These are phyloP conservation scores for Pleurotus tuber-regium DNA, from an alignment of 768 basidiomycete species.

Conservation along the genomic window DNA sequence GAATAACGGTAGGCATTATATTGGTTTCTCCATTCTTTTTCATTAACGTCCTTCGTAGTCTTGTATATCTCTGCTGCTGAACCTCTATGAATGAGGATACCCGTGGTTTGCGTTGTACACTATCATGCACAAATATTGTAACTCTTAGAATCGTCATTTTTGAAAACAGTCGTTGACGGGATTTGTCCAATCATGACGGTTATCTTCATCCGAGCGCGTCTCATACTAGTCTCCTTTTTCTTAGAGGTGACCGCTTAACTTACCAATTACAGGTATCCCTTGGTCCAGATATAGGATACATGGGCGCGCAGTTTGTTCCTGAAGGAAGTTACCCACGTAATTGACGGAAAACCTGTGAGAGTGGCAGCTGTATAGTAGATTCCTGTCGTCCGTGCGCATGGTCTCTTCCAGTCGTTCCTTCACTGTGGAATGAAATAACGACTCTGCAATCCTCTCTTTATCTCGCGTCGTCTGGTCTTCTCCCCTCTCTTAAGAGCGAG, in stretches of 20 bases:
- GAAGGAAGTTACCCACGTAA: slow-evolving; percentile 3
- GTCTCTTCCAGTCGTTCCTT: neutral
- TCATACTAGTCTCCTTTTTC: too few relatives aligned
- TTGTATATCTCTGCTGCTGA: slow-evolving; percentile 80
- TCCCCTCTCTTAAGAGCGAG: neutral
- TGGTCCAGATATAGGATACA: neutral
- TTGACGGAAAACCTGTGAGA: slow-evolving; percentile 5
- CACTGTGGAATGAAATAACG: neutral
- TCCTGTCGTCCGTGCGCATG: neutral
- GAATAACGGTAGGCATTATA: slow-evolving; percentile 68
- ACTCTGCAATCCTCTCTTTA: too few relatives aligned
- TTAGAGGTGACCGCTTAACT: too few relatives aligned
- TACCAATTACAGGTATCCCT: neutral
- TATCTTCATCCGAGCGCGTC: too few relatives aligned
- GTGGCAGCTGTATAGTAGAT: neutral
- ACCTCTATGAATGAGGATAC: slow-evolving; percentile 33
- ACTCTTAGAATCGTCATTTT: too few relatives aligned
- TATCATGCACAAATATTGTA: neutral
- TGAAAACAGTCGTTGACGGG: neutral
- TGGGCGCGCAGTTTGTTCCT: neutral
- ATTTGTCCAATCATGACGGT: neutral
- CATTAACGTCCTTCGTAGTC: slow-evolving; percentile 37
- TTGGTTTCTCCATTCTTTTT: neutral
- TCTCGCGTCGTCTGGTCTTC: neutral
- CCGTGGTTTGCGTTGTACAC: neutral